Base-by-base conservation (phyloP, 2,329 filamentous ascomycete species). In the Ophiostoma himal-ulmi region DNA sequence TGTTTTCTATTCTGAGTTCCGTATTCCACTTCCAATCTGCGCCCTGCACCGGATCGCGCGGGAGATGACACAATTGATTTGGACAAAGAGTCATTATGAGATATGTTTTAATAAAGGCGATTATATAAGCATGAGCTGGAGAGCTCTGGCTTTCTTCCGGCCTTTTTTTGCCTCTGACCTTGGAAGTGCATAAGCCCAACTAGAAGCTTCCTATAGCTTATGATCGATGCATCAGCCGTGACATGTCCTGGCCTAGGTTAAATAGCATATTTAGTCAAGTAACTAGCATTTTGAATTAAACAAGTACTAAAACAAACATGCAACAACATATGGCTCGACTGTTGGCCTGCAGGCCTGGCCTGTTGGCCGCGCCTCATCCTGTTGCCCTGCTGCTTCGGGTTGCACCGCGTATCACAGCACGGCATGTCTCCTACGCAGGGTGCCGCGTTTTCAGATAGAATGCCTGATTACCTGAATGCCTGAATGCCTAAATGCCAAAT, bases 391-490 rank as follows among this genome's bases (percentile, higher is more conserved):
- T 65, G n/a, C 30, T 36, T 34, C 36, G 36, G 11, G 62, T 65
- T 14, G 62, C 62, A 65, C 62, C 17, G 57, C 57, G 62, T 65
- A 37, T 39, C 62, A 65, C 62, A 65, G 34, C 62, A 65, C 62
- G 11, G 57, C 26, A 62, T 34, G 26, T 26, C 52, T 57, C 52
- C 52, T 62, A 34, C 22, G 57, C 57, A 62, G 57, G 57, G 57
- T 26, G 57, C 57, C 57, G 22, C 57, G 57, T 60, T 34, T 44
- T 20, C 17, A n/a, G 44, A 48, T 7, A 48, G 17, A 48, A 48
- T 20, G 44, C 44, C 44, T 8, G 17, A 48, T 5, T 11, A 10
- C 44, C 44, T n/a, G 13, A 13, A 44, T 7, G 44, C 44, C 44
- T 7, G 13, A 13, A 44, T 7, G 44, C 44, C 44, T 7, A 2